These are phyloP conservation scores for Leccinum uliginosum DNA, from an alignment of 768 basidiomycete genomes.

Conservation along the genomic window DNA sequence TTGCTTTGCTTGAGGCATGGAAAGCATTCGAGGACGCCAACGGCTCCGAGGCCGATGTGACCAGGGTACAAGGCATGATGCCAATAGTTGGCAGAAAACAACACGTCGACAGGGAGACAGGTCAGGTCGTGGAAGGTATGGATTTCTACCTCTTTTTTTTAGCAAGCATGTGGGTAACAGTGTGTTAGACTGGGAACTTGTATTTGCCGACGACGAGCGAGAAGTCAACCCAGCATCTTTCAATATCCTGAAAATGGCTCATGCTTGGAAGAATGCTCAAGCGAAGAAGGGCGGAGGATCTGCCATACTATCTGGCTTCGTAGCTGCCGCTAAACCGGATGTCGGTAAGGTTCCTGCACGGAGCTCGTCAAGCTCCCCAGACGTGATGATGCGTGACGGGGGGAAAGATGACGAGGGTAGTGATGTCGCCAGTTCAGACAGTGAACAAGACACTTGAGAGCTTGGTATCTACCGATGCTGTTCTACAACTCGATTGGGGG, in stretches of 20 bases:
- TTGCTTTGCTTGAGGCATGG: slow-evolving; percentile 91
- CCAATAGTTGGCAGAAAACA: slow-evolving; percentile 85
- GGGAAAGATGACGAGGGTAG: slow-evolving; percentile 34
- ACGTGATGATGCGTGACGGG: slow-evolving; percentile 23
- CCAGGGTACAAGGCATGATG: slow-evolving; percentile 89
- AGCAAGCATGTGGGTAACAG: not conserved
- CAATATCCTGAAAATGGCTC: slow-evolving; percentile 95
- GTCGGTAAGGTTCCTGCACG: slow-evolving; percentile 3
- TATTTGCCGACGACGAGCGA: slow-evolving; percentile 94
- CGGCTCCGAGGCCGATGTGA: slow-evolving; percentile 67
- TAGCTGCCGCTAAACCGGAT: slow-evolving; percentile 33
- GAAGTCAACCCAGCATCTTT: slow-evolving; percentile 91
- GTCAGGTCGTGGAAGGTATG: slow-evolving; percentile 82
- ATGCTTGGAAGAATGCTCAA: slow-evolving; percentile 74
- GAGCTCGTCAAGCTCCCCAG: slow-evolving; percentile 14
- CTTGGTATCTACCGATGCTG: not conserved
- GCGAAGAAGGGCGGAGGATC: slow-evolving; percentile 37
- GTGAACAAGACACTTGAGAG: slow-evolving; percentile 24
- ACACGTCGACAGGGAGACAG: slow-evolving; percentile 78
- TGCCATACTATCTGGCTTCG: slow-evolving; percentile 44
- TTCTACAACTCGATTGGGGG: not conserved
- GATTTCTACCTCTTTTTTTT: slow-evolving; percentile 6
- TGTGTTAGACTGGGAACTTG: slow-evolving; percentile 83
- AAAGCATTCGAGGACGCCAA: slow-evolving; percentile 85
- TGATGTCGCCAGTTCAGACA: slow-evolving; percentile 55